These are phyloP conservation scores for Colletotrichum navitas DNA, from an alignment of 2,329 filamentous ascomycete genomes.

Conservation along the genomic window DNA sequence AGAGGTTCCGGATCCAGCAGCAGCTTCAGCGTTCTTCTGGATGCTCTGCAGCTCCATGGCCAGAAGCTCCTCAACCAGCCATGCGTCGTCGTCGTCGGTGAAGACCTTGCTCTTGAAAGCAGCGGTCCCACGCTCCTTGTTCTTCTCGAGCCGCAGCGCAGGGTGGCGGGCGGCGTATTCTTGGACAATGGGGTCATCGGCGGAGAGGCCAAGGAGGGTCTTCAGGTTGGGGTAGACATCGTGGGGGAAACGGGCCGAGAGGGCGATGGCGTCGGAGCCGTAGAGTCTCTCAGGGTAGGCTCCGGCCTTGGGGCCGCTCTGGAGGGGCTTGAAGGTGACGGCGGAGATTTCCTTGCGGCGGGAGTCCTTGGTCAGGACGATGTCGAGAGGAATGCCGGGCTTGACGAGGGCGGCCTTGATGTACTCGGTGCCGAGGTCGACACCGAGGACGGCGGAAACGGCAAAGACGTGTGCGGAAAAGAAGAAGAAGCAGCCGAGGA, in stretches of 20 bases:
- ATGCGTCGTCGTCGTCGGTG: slow-evolving; percentile 70
- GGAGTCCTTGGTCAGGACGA: slow-evolving; percentile 97
- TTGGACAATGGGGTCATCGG: slow-evolving; percentile 71
- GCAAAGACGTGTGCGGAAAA: slow-evolving; percentile 65
- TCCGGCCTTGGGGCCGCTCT: slow-evolving; percentile 71
- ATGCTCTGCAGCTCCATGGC: slow-evolving; percentile 97
- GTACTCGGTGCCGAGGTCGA: slow-evolving; percentile 96
- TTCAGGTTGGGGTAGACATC: slow-evolving; percentile 98
- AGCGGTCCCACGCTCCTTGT: slow-evolving; percentile 74
- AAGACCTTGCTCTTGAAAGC: slow-evolving; percentile 85
- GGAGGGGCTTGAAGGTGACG: slow-evolving; percentile 92
- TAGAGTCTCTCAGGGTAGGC: slow-evolving; percentile 90
- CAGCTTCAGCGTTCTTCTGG: slow-evolving; percentile 84
- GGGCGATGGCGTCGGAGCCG: slow-evolving; percentile 89
- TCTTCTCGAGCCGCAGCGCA: slow-evolving; percentile 75
- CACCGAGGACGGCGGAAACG: slow-evolving; percentile 82
- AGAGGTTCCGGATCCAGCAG: slow-evolving; percentile 80
- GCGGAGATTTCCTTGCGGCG: slow-evolving; percentile 94
- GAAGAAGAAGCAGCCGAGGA: slow-evolving; percentile 57
- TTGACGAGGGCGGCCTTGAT: slow-evolving; percentile 97
- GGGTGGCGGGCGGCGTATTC: slow-evolving; percentile 84
- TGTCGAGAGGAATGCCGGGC: slow-evolving; percentile 95
- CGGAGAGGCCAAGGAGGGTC: slow-evolving; percentile 81
- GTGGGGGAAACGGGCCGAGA: slow-evolving; percentile 87
- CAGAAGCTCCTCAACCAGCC: slow-evolving; percentile 91